Evolutionary conservation across 495 filamentous ascomycete species (phyloP).

Genomic region (Penicillium canariense): DNA sequence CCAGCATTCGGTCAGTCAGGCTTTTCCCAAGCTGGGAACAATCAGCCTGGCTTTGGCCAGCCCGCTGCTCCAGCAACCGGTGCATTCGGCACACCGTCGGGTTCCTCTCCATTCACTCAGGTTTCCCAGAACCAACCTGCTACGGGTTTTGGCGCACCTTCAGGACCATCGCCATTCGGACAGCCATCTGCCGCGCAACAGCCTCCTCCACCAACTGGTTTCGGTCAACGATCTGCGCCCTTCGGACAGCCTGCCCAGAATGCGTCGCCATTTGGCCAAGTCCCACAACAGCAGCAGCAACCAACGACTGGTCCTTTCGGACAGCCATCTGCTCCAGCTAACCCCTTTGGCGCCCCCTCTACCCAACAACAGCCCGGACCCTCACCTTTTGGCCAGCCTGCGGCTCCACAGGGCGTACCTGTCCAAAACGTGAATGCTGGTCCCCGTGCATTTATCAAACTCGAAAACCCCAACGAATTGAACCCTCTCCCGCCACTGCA

Average conservation of each 20-base stretch:
- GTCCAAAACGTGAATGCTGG: slow-evolving; percentile 21
- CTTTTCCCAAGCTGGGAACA: slow-evolving; percentile 8
- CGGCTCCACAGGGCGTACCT: slow-evolving; percentile 19
- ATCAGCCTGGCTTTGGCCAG: slow-evolving; percentile 25
- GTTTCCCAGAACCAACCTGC: slow-evolving; percentile 25
- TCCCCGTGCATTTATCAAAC: slow-evolving; percentile 31
- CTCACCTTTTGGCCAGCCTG: slow-evolving; percentile 31
- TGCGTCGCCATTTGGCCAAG: slow-evolving; percentile 15
- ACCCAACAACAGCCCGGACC: slow-evolving; percentile 13
- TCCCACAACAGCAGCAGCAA: slow-evolving; percentile 13
- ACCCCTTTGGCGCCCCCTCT: slow-evolving; percentile 22
- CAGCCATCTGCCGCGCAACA: slow-evolving; percentile 32
- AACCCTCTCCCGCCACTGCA: slow-evolving; percentile 38
- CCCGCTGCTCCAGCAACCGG: slow-evolving; percentile 12
- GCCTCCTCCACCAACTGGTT: slow-evolving; percentile 21
- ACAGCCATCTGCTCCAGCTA: slow-evolving; percentile 28
- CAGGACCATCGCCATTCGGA: slow-evolving; percentile 31
- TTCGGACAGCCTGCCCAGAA: slow-evolving; percentile 29
- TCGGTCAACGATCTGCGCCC: slow-evolving; percentile 20
- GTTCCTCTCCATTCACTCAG: slow-evolving; percentile 37
- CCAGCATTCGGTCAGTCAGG: slow-evolving; percentile 27
- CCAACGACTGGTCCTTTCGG: slow-evolving; percentile 30
- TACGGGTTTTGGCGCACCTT: slow-evolving; percentile 31
- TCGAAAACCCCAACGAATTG: slow-evolving; percentile 30
- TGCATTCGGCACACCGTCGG: slow-evolving; percentile 23